A percentile compares a stretch with the other conserved stretches of the same genome.
Conservation (phyloP, 495 filamentous ascomycete species). For the Ramalina intermedia region DNA sequence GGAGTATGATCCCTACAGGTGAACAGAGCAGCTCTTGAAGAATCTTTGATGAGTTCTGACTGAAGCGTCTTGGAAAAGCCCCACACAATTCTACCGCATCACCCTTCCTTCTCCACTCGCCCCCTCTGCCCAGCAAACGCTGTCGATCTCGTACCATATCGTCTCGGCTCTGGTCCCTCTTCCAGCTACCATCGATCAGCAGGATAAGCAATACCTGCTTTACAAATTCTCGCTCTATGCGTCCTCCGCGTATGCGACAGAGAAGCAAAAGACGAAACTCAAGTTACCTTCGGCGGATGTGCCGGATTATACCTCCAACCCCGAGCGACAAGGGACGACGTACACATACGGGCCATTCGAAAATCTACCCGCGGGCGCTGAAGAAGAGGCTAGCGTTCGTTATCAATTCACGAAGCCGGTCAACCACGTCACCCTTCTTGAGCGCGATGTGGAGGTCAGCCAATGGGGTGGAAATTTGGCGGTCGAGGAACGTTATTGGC, state of each 20-base stretch:
- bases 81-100: conserved; percentile 73
- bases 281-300: conserved; percentile 69
- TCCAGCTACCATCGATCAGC: conserved; percentile 64
- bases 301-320: conserved; percentile 75
- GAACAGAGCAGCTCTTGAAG: conserved; percentile 12
- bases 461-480: conserved; percentile 97
- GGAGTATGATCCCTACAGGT: conserved; percentile 51
- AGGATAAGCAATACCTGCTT: conserved; percentile 71
- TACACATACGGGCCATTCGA: conserved; percentile 90
- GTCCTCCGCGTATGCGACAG: conserved; percentile 65
- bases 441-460: conserved; percentile 86
- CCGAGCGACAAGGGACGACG: conserved; percentile 67
- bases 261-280: conserved; percentile 92
- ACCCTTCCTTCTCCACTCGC: conserved; percentile 59
- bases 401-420: conserved; percentile 95
- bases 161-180: conserved; percentile 63
- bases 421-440: conserved; percentile 55
- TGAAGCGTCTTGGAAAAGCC: conserved; percentile 28
- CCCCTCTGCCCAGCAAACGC: conserved; percentile 61
- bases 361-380: conserved; percentile 49
- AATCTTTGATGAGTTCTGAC: conserved; percentile 20
- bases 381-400: conserved; percentile 59
- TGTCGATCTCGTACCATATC: conserved; percentile 71
- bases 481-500: conserved; percentile 82
- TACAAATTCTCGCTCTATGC: conserved; percentile 73